Evolutionary conservation across 257 asterid genomes (phyloP).

Genomic region (Nicotiana knightiana): DNA sequence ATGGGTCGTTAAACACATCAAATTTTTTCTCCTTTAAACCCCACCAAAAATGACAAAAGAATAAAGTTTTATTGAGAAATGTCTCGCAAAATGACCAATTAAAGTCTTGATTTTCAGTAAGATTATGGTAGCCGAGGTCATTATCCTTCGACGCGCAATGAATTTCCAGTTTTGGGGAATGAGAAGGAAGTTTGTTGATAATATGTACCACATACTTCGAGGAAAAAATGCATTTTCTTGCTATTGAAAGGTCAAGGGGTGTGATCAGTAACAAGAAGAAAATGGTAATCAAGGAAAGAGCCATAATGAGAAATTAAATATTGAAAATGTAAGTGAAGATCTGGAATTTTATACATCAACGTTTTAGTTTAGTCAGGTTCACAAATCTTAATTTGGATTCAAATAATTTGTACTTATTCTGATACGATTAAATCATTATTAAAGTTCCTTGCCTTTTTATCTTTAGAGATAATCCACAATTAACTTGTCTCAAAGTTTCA

Average conservation of each 20-base stretch:
- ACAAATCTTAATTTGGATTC: not conserved
- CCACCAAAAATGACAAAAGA: not conserved
- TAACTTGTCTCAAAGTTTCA: not conserved
- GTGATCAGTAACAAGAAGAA: not conserved
- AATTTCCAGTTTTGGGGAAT: not conserved
- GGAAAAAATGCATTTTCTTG: not conserved
- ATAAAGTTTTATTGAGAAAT: not conserved
- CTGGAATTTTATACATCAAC: not conserved
- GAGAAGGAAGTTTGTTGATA: not conserved
- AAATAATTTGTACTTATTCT: not conserved
- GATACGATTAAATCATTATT: not conserved
- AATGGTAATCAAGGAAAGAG: not conserved
- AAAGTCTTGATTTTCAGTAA: not conserved
- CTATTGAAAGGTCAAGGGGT: not conserved
- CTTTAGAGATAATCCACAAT: not conserved
- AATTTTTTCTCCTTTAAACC: not conserved
- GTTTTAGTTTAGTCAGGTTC: not conserved
- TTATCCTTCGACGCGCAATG: not conserved
- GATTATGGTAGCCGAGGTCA: not conserved
- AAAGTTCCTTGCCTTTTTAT: not conserved
- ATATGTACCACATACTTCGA: not conserved
- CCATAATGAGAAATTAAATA: not conserved
- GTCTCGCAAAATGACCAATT: not conserved
- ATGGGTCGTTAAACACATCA: not conserved
- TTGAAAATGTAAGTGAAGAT: not conserved